Evolutionary conservation across 2,329 filamentous ascomycete genomes (phyloP).

Genomic region (Aspergillus cejpii): DNA sequence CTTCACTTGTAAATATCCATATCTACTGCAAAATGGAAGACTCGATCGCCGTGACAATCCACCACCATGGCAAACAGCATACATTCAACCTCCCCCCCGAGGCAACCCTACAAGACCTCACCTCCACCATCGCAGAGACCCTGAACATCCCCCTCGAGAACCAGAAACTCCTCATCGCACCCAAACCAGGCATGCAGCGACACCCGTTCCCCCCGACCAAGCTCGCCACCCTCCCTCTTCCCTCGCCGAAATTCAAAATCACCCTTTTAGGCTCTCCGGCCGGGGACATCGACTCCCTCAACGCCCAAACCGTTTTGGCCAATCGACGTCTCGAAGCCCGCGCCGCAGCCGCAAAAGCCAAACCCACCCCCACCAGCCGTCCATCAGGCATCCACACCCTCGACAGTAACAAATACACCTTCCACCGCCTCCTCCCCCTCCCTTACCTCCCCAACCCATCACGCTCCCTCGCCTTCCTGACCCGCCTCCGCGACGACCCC

Average conservation of each 20-base stretch:
- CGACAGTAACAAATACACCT: slow-evolving; percentile 68
- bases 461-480: slow-evolving; percentile 63
- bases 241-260: slow-evolving; percentile 41
- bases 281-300: slow-evolving; percentile 39
- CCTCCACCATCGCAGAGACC: slow-evolving; percentile 26
- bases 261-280: slow-evolving; percentile 42
- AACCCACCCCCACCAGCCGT: slow-evolving; percentile 6
- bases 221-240: slow-evolving; percentile 29
- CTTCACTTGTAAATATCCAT: too few relatives aligned
- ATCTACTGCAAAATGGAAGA: not conserved
- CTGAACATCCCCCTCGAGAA: slow-evolving; percentile 38
- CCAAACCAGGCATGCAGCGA: slow-evolving; percentile 44
- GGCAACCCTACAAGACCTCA: slow-evolving; percentile 47
- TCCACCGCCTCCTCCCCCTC: slow-evolving; percentile 68
- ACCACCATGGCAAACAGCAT: slow-evolving; percentile 50
- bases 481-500: slow-evolving; percentile 70
- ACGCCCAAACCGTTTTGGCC: slow-evolving; percentile 29
- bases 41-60: slow-evolving; percentile 49
- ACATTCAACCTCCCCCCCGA: slow-evolving; percentile 43
- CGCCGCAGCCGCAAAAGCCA: slow-evolving; percentile 17
- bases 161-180: slow-evolving; percentile 43
- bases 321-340: slow-evolving; percentile 28
- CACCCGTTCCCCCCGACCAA: slow-evolving; percentile 38
- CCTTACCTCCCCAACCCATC: slow-evolving; percentile 69
- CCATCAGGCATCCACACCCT: slow-evolving; percentile 26